Base-by-base conservation (phyloP, 73 alveolate species). In the Halteria grandinella region DNA sequence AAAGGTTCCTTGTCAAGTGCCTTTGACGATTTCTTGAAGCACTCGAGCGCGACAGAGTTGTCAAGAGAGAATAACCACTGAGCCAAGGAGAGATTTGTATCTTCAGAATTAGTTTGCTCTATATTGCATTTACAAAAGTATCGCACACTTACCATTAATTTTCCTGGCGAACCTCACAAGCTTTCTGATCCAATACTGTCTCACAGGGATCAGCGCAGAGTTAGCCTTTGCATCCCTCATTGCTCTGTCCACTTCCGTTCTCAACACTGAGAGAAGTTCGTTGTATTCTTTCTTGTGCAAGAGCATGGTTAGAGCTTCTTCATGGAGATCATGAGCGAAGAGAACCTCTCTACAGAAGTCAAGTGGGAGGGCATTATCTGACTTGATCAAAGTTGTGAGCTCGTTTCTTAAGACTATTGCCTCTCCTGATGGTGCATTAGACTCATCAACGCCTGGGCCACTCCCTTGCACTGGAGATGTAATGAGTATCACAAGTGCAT, bases 351-450 rank as follows among this genome's bases (percentile, higher is more conserved):
- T 31, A 66, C 89, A 79, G 47, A 32, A 66, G 10, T 66, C 76
- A 1, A 75, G 66, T n/a, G 89, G 89, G 10, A 79, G 50, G 58
- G 69, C 78, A 43, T 79, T 79, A 4, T 63, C 83, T n/a, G 40
- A 32, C 51, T 79, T 79, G 0, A 79, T 45, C 31, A 79, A 58
- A 21, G 47, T 31, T 39, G 32, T 66, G 44, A 79, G 66, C 59
- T 79, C 83, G 55, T 79, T 64, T 37, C 66, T 77, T 37, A 60
- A 31, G 1, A 62, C 34, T 28, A 47, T 17, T 17, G 59, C 63
- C 21, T 70, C 83, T n/a, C n/a, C n/a, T n/a, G n/a, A n/a, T n/a
- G n/a, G n/a, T n/a, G n/a, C n/a, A 8, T 75, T 64, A 37, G 37
- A 54, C 15, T 77, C 81, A 29, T 48, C 45, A n/a, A n/a, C n/a